Evolutionary conservation across 169 alveolate species (phyloP), one percentile per base, ranked within the genome.

Genomic region (Cyclospora cayetanensis): DNA sequence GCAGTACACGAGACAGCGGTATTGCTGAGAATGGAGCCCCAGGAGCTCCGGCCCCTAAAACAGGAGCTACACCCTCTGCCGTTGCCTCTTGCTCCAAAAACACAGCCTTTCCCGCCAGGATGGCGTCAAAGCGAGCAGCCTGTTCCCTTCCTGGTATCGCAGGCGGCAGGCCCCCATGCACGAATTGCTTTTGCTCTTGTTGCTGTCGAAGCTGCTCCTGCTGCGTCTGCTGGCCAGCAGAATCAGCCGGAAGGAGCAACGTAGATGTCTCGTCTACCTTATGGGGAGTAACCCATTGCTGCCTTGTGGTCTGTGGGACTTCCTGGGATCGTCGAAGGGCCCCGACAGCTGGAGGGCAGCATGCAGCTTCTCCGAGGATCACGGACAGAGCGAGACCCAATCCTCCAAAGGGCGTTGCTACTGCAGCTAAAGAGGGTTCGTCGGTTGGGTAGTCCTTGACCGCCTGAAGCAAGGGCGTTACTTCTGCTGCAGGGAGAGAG

Each of bases 161-260:
- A 22, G 66, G 42, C 31, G 43, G 46, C 5, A 43, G 29, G 34
- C 22, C 9, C 27, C 66, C 86, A 25, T 39, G 39, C 86, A 5
- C 46, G n/a, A 1, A 3, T 29, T 43, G 68, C 86, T 37, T 63
- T 43, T 76, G 86, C 68, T 76, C 68, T 43, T 39, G 86, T 2
- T 76, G 86, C 86, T 41, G 86, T 66, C 43, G 86, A 25, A 42
- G 86, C n/a, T 72, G 83, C 60, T 72, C 29, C 82, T 68, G 82
- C 15, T 55, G 70, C 70, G 20, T 25, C 70, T 55, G 70, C 15
- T 55, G 70, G 35, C 34, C n/a, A 25, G 18, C 39, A 27, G 11
- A 20, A n/a, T 34, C 77, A n/a, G 77, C n/a, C 1, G 39, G 39
- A 35, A 66, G 39, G 27, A 66, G 37, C 4, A 2, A 18, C 1